Conservation (phyloP, 2,329 filamentous ascomycete species). For the Diaporthe amygdali region DNA sequence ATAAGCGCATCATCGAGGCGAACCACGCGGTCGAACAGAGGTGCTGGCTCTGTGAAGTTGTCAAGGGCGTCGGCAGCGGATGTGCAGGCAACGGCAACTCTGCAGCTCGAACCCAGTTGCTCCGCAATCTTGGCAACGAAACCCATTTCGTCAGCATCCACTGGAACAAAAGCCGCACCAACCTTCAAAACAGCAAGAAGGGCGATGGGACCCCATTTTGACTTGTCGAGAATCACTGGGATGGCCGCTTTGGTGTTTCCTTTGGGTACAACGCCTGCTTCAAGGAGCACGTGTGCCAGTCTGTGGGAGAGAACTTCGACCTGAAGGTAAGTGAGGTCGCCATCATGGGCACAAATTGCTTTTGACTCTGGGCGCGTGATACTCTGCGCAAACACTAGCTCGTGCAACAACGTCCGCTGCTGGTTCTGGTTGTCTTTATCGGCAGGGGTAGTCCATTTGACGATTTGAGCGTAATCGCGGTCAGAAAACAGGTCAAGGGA, state of each 20-base stretch:
- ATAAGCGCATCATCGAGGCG: constrained; percentile 23
- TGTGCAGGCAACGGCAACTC: constrained; percentile 21
- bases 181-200: constrained; percentile 70
- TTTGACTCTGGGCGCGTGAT: constrained; percentile 42
- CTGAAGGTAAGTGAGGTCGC: constrained; percentile 47
- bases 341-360: constrained; percentile 52
- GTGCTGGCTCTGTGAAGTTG: background rate
- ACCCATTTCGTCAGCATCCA: constrained; percentile 50
- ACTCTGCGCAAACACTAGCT: constrained; percentile 48
- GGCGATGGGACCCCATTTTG: constrained; percentile 68
- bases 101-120: constrained; percentile 26
- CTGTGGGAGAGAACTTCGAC: constrained; percentile 43
- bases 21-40: constrained; percentile 23
- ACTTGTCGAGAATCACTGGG: constrained; percentile 73
- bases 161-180: constrained; percentile 55
- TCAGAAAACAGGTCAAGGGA: constrained; percentile 59
- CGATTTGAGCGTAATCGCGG: constrained; percentile 58
- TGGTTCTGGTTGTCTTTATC: constrained; percentile 44
- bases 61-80: constrained; percentile 23
- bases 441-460: constrained; percentile 55
- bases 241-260: constrained; percentile 56
- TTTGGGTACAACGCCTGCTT: constrained; percentile 49
- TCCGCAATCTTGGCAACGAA: constrained; percentile 31
- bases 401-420: constrained; percentile 45
- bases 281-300: constrained; percentile 51